These are phyloP conservation scores for Teunomyces atbi DNA, from an alignment of 805 yeast genomes.

Conservation along the genomic window DNA sequence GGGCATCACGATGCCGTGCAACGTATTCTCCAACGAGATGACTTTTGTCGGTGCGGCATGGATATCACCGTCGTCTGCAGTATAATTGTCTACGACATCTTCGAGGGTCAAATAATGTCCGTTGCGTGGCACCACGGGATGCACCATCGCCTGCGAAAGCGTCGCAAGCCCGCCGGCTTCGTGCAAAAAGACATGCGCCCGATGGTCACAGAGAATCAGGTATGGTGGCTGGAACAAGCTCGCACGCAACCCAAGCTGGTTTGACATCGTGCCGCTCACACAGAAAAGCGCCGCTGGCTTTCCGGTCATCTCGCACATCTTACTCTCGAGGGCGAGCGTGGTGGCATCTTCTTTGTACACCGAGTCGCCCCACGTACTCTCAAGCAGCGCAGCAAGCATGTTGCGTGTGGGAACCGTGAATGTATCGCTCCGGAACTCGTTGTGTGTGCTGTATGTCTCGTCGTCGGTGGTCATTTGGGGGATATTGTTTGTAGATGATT, in stretches of 20 bases:
- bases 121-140: constrained; percentile 77
- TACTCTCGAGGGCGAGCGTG: constrained; percentile 61
- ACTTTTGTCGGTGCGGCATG: constrained; percentile 46
- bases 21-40: constrained; percentile 42
- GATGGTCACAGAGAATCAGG: constrained; percentile 76
- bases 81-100: constrained; percentile 62
- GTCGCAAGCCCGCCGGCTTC: constrained; percentile 94
- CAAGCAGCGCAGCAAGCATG: constrained; percentile 40
- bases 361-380: constrained; percentile 74
- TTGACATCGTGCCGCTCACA: constrained; percentile 87
- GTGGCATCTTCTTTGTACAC: constrained; percentile 84
- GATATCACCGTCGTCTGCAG: constrained; percentile 50
- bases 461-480: constrained; percentile 10
- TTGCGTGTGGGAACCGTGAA: constrained; percentile 82
- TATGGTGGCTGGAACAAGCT: constrained; percentile 80
- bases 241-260: constrained; percentile 80
- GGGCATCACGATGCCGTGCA: constrained; percentile 43
- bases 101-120: constrained; percentile 76
- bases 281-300: constrained; percentile 80
- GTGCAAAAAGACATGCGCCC: constrained; percentile 78
- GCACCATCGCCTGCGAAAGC: constrained; percentile 88
- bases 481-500: no score
- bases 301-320: constrained; percentile 68
- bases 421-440: constrained; percentile 66
- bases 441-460: constrained; percentile 27